Evolutionary conservation across 306 rosid species (phyloP).

Genomic region (Carpinus fangiana): DNA sequence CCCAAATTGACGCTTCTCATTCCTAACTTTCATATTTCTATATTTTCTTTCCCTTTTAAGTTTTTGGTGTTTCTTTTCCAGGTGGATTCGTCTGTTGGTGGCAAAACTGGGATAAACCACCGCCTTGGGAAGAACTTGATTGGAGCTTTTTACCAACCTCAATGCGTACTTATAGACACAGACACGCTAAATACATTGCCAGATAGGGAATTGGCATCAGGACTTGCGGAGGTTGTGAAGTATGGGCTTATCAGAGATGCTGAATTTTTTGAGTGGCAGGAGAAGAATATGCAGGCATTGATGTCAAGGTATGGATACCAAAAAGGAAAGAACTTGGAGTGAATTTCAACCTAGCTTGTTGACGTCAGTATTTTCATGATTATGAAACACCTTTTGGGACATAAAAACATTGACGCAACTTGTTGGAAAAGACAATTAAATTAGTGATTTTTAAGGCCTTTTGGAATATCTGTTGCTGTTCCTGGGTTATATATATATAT

Average conservation of each 20-base stretch:
- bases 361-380: slow-evolving; percentile 19
- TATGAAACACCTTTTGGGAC: slow-evolving; percentile 20
- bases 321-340: background rate
- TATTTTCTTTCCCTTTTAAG: background rate
- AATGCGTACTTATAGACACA: slow-evolving; percentile 88
- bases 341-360: background rate
- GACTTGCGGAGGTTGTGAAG: slow-evolving; percentile 90
- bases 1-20: background rate
- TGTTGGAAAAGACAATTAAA: slow-evolving; percentile 6
- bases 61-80: slow-evolving; percentile 13
- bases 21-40: background rate
- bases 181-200: slow-evolving; percentile 79
- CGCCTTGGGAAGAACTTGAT: slow-evolving; percentile 91
- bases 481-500: background rate
- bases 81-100: slow-evolving; percentile 99
- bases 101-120: slow-evolving; percentile 95
- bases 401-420: slow-evolving; percentile 11
- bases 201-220: slow-evolving; percentile 87
- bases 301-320: slow-evolving; percentile 61
- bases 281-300: slow-evolving; percentile 74
- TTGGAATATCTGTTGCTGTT: slow-evolving; percentile 1
- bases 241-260: slow-evolving; percentile 93
- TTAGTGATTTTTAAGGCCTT: background rate
- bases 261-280: slow-evolving; percentile 92
- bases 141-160: slow-evolving; percentile 96